Base-by-base conservation (phyloP, 2,329 filamentous ascomycete species). In the Penicillium decumbens region DNA sequence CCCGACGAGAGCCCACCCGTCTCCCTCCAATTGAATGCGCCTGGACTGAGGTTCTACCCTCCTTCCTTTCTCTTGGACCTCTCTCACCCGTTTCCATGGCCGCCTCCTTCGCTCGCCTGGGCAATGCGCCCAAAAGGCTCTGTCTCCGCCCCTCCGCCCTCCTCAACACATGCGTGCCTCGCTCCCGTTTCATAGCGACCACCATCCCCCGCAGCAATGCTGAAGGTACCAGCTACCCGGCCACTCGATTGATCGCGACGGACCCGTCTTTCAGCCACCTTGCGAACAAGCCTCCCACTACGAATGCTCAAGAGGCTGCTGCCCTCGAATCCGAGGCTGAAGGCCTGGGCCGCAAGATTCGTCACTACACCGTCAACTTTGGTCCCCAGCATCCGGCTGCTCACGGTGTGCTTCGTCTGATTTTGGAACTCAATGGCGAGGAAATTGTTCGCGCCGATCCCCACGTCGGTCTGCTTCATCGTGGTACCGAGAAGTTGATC, bases 291-390 rank as follows among this genome's bases (percentile, higher is more conserved):
- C 67, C 73, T 43, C 65, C 72, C 8, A 37, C 57, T 62, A 73
- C 29, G 64, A 72, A 30, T 50, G 56, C 46, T 47, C 62, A 37
- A 45, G 74, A 77, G 49, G 61, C 65, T 52, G 74, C 73, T 56
- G 72, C 62, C 37, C 73, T 77, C 45, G 77, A 80, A 61, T 75
- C 72, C 47, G 66, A 72, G 49, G 67, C 59, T 30, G 58, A 64
- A 55, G 66, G 66, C 41, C 58, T 61, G 45, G 73, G 77, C 74
- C 86, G 92, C 73, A 97, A 96, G 81, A 87, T 98, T 71, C 85
- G 93, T 61, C 93, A 98, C 77, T 98, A 98, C 77, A 98, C 93
- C 6, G 92, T 98, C 78, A 98, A 98, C 80, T 98, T 98, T 66
- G 93, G 93, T 49, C 93, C 93, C 58, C 93, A 98, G 80, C 93